phyloP scores from a whole-genome alignment of 2,329 filamentous ascomycete species.

The Stachybotrys echinatus region DNA sequence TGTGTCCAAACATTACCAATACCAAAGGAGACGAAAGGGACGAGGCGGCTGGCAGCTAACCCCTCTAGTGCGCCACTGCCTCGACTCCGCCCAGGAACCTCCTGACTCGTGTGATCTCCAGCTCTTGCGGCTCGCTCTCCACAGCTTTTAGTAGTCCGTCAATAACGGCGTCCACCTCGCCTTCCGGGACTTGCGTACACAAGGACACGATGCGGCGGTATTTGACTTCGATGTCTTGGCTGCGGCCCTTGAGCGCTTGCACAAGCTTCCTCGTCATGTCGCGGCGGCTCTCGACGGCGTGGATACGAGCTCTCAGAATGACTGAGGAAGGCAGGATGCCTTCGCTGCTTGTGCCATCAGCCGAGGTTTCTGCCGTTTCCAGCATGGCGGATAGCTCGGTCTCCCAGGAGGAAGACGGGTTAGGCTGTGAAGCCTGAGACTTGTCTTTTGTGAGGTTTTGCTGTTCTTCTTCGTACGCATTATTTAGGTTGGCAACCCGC shows the following conservation, averaged over 20 bases:
- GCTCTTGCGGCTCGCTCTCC: conserved; percentile 75
- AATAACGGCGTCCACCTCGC: conserved; percentile 73
- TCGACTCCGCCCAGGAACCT: conserved; percentile 79
- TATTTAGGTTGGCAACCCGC: conserved; percentile 72
- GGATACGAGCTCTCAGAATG: conserved; percentile 61
- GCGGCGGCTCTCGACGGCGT: conserved; percentile 67
- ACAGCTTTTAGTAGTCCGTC: conserved; percentile 79
- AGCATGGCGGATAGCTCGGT: conserved; percentile 45
- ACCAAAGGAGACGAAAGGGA: neutral
- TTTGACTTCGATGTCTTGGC: conserved; percentile 78
- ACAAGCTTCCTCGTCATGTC: conserved; percentile 62
- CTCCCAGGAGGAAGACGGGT: conserved; percentile 46
- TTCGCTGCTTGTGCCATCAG: conserved; percentile 29
- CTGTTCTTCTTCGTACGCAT: conserved; percentile 68
- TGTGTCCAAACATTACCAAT: no score
- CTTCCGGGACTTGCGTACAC: conserved; percentile 75
- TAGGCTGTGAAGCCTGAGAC: conserved; percentile 33
- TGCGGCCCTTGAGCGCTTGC: conserved; percentile 67
- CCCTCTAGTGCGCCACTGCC: conserved; percentile 42
- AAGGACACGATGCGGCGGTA: conserved; percentile 84
- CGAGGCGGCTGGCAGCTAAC: neutral
- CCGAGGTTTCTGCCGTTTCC: conserved; percentile 30
- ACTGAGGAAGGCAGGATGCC: conserved; percentile 51
- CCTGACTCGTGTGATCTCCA: conserved; percentile 71
- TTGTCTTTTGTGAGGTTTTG: conserved; percentile 38